Conservation (phyloP, 192 early-diverging fungal species). For the Coemansia reversa region DNA sequence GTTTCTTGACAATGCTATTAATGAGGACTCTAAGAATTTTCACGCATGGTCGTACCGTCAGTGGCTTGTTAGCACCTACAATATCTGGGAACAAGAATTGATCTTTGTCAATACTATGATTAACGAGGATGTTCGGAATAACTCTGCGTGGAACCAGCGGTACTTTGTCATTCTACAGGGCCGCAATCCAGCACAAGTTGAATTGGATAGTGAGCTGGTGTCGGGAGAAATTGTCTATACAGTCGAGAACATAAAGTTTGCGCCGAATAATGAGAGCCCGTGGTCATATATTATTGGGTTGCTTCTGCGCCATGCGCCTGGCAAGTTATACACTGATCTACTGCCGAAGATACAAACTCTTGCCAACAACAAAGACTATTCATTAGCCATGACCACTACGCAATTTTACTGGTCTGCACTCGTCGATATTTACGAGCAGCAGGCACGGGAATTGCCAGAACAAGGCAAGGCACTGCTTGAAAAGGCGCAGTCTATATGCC, state of each 20-base stretch:
- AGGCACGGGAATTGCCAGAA: constrained; percentile 14
- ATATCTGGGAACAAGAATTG: constrained; percentile 78
- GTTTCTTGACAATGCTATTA: constrained; percentile 70
- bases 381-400: constrained; percentile 18
- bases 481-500: constrained; percentile 25
- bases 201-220: constrained; percentile 16
- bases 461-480: constrained; percentile 10
- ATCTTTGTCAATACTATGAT: constrained; percentile 71
- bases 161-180: constrained; percentile 69
- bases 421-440: constrained; percentile 48
- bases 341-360: constrained; percentile 33
- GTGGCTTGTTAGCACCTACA: constrained; percentile 79
- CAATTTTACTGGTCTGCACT: constrained; percentile 51
- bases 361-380: constrained; percentile 19
- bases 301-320: constrained; percentile 40
- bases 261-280: constrained; percentile 90
- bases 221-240: constrained; percentile 59
- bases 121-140: constrained; percentile 86
- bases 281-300: constrained; percentile 87
- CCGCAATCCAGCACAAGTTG: background rate
- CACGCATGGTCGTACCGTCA: constrained; percentile 98
- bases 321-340: constrained; percentile 26
- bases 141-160: constrained; percentile 98
- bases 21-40: constrained; percentile 93
- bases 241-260: constrained; percentile 66